Evolutionary conservation across 192 early-diverging fungal species (phyloP).

Genomic region (Coemansia sp.): DNA sequence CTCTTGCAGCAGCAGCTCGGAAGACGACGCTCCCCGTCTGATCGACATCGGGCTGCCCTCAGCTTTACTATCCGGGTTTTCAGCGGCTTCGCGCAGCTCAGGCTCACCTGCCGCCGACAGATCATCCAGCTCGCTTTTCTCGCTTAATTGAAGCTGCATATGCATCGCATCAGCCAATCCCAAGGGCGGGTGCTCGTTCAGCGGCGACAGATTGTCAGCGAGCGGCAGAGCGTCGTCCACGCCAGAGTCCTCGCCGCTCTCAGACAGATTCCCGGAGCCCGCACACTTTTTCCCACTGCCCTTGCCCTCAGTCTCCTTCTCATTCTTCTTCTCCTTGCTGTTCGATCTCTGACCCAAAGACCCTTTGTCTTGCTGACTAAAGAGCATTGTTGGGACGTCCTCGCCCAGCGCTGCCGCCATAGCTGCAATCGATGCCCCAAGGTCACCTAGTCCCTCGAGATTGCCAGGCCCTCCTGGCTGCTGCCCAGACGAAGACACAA

Average conservation of each 20-base stretch:
- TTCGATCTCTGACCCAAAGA: background rate
- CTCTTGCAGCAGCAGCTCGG: conserved; percentile 35
- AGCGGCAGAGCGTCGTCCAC: conserved; percentile 7
- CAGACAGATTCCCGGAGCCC: background rate
- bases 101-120: background rate
- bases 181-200: conserved; percentile 16
- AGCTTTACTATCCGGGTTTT: background rate
- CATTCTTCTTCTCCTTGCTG: background rate
- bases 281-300: background rate
- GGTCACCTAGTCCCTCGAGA: conserved; percentile 4
- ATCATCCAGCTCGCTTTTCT: background rate
- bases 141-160: conserved; percentile 10
- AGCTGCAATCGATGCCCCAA: conserved; percentile 27
- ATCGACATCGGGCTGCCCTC: background rate
- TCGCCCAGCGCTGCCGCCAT: conserved; percentile 48
- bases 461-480: background rate
- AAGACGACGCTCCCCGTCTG: conserved; percentile 3
- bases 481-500: background rate
- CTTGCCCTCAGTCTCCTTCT: background rate
- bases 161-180: conserved; percentile 36
- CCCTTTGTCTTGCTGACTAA: background rate
- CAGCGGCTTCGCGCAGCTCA: background rate
- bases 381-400: conserved; percentile 23
- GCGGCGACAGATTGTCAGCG: background rate
- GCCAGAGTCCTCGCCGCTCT: background rate